Evolutionary conservation across 352 stramenopile genomes (phyloP), one percentile per base, ranked within the genome.

Genomic region (Pythium periplocum): DNA sequence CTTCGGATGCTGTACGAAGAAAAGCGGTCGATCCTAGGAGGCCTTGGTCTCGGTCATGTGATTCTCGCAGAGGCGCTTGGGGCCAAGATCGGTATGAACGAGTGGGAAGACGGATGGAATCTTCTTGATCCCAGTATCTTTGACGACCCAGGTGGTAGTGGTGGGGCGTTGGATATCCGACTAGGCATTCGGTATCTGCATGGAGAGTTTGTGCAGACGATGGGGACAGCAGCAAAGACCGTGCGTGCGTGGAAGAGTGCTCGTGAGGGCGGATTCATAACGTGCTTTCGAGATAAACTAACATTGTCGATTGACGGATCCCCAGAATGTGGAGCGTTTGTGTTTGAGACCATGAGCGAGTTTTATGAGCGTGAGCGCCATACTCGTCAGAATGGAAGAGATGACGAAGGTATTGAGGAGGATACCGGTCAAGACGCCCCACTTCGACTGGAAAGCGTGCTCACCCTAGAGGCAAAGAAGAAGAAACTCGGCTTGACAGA

Each of bases 11-110:
- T 78, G 2, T 59, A 74, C 50, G 37, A 4, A 8, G 38, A 60
- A 9, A 68, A 64, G 45, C 55, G 51, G 12, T 61, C 60, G 0
- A 11, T 60, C 1, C 31, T 78, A 0, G 53, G 62, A 6, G 69
- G 53, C 0, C 44, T 78, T 9, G 69, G 68, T 2, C 54, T 78
- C 6, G 69, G 69, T 0, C 69, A 78, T 39, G 62, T 78, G 33
- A 45, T 66, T 7, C 26, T 66, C 4, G 59, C 59, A 7, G 59
- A 66, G 53, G 59, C 59, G 3, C 45, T 66, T 12, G 59, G 59
- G 1, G 59, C 36, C 8, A 55, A 42, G 4, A 48, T 66, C 11
- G 48, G 48, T 5, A 61, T 61, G 49, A 61, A 57, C 11, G 59
- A 66, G 31, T 66, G 59, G 59, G 59, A 66, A 31, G 53, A 66